These are phyloP conservation scores for Ogataea paraovalis DNA, from an alignment of 805 yeast genomes.

Conservation along the genomic window DNA sequence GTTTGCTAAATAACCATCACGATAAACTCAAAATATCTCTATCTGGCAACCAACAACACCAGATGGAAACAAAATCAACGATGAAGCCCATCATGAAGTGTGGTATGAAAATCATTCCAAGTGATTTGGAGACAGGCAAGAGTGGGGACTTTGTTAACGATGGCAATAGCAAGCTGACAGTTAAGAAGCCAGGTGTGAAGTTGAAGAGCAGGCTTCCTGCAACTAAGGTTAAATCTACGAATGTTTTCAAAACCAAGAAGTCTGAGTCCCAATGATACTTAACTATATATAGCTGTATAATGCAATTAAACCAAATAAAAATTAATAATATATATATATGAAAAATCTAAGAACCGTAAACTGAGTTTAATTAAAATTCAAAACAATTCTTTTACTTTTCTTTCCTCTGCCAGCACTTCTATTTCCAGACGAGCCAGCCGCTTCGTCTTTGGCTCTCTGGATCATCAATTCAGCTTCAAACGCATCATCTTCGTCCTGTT, in stretches of 20 bases:
- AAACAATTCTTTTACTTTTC: conserved; percentile 41
- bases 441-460: conserved; percentile 47
- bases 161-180: neutral
- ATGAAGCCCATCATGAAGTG: conserved; percentile 26
- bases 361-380: conserved; percentile 13
- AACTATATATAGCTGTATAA: neutral
- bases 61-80: neutral
- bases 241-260: conserved; percentile 1
- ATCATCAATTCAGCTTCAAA: conserved; percentile 41
- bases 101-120: conserved; percentile 26
- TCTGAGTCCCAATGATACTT: neutral
- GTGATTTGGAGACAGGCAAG: conserved; percentile 14
- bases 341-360: neutral
- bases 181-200: conserved; percentile 11
- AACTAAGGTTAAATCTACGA: neutral
- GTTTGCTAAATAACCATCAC: conserved; percentile 7
- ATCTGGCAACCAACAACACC: neutral
- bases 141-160: conserved; percentile 10
- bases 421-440: conserved; percentile 32
- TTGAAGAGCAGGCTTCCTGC: conserved; percentile 12
- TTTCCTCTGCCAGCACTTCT: conserved; percentile 27
- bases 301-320: neutral
- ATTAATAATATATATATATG: neutral
- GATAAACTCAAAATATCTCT: conserved; percentile 19
- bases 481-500: conserved; percentile 42